phyloP scores from a whole-genome alignment of 352 stramenopile species.

The Blastocystis sp. region DNA sequence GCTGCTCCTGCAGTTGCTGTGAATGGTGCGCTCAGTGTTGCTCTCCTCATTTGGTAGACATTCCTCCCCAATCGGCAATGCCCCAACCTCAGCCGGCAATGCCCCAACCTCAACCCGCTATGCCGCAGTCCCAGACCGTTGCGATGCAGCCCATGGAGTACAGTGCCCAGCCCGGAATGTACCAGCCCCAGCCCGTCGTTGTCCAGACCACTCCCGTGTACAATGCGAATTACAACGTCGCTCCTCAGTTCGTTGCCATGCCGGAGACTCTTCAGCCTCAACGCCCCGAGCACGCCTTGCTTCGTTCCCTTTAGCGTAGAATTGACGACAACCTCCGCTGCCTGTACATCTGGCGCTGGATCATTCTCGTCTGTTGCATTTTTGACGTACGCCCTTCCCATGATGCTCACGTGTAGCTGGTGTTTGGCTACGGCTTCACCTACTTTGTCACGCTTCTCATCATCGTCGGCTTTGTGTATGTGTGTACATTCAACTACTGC shows the following conservation, averaged over 20 bases:
- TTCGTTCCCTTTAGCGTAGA: too few species aligned
- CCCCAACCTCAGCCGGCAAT: not conserved
- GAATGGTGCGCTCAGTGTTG: too few species aligned
- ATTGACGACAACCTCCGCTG: not conserved
- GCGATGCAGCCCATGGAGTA: not conserved
- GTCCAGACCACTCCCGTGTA: not conserved
- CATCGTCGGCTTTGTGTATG: not conserved
- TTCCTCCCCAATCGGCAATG: too few species aligned
- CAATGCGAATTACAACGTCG: not conserved
- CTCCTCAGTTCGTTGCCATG: not conserved
- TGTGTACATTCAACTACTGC: not conserved
- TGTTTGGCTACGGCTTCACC: not conserved
- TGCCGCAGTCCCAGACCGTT: not conserved
- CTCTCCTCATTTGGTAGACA: too few species aligned
- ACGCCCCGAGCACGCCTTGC: too few species aligned
- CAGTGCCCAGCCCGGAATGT: not conserved
- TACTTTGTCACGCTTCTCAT: not conserved
- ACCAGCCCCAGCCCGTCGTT: not conserved
- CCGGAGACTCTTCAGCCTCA: too few species aligned
- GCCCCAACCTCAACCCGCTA: not conserved
- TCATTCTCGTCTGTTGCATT: not conserved
- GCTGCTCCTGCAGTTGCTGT: too few species aligned
- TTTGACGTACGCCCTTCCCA: not conserved
- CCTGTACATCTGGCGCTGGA: not conserved
- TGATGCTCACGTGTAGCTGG: not conserved